These are phyloP conservation scores for Ophiostoma angusticollis DNA, from an alignment of 2,329 filamentous ascomycete species.

Conservation along the genomic window DNA sequence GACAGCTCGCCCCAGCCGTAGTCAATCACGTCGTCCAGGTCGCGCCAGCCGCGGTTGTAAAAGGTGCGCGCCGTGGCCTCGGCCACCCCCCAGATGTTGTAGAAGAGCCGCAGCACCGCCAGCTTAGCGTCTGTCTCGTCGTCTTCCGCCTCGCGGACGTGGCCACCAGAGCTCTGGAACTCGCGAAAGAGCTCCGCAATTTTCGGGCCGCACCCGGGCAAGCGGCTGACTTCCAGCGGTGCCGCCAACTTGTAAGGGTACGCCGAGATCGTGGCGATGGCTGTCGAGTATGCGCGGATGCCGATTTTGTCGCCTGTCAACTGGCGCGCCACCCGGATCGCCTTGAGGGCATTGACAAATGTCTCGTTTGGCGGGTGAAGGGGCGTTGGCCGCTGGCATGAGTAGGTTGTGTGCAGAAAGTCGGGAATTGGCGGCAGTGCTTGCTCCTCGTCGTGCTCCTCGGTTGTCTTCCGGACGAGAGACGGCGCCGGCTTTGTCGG, in stretches of 20 bases:
- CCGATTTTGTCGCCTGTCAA: constrained; percentile 67
- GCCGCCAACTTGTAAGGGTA: constrained; percentile 48
- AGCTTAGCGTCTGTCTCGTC: constrained; percentile 53
- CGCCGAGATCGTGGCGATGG: constrained; percentile 70
- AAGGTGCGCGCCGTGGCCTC: constrained; percentile 70
- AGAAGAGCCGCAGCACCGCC: constrained; percentile 55
- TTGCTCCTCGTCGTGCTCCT: constrained; percentile 53
- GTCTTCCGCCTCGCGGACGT: constrained; percentile 49
- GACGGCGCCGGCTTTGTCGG: constrained; percentile 12
- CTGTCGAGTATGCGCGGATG: constrained; percentile 73
- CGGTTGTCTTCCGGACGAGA: constrained; percentile 59
- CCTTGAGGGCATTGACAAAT: constrained; percentile 63
- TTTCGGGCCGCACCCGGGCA: constrained; percentile 75
- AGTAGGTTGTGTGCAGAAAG: constrained; percentile 54
- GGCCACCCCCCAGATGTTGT: constrained; percentile 86
- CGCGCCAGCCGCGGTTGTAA: constrained; percentile 65
- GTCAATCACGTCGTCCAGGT: constrained; percentile 77
- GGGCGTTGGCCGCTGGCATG: constrained; percentile 69
- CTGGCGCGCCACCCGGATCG: constrained; percentile 58
- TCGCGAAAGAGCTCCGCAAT: constrained; percentile 67
- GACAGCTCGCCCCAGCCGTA: constrained; percentile 63
- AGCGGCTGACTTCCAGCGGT: constrained; percentile 31
- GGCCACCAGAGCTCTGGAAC: constrained; percentile 45
- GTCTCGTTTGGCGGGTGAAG: constrained; percentile 55
- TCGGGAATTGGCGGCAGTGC: constrained; percentile 53